A percentile compares a stretch with the other conserved stretches of the same genome.
Conservation (phyloP, 306 rosid genomes). For the Cyclanthera cordifolia region DNA sequence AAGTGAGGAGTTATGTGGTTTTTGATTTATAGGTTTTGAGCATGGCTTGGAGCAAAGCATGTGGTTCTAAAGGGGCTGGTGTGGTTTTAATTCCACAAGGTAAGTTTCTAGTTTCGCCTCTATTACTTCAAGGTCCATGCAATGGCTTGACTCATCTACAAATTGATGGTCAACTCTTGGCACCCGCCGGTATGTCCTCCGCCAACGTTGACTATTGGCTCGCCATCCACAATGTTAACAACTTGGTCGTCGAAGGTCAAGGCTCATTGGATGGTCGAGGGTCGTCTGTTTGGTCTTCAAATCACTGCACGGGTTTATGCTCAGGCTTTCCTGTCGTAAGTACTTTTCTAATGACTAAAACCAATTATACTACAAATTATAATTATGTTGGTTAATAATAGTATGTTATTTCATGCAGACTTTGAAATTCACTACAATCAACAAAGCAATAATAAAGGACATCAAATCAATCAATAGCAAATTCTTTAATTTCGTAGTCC, state of each 20-base stretch:
- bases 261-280: conserved; percentile 30
- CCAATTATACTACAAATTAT: no score
- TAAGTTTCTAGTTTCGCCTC: conserved; percentile 5
- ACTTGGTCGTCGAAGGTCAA: conserved; percentile 15
- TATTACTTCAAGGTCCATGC: conserved; percentile 17
- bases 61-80: conserved; percentile 7
- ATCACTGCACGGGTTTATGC: conserved; percentile 12
- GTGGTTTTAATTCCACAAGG: conserved; percentile 17
- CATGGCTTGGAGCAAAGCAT: conserved; percentile 20
- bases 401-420: conserved; percentile 5
- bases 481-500: conserved; percentile 17
- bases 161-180: background rate
- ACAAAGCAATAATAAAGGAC: background rate
- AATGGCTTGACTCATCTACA: conserved; percentile 15
- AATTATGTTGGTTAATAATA: background rate
- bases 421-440: conserved; percentile 16
- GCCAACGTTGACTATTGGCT: conserved; percentile 18
- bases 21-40: conserved; percentile 14
- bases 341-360: background rate
- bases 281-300: conserved; percentile 24
- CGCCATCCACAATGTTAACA: background rate
- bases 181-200: background rate
- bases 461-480: conserved; percentile 23
- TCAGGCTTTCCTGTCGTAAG: conserved; percentile 20
- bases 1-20: background rate